Percentiles rank a stretch among this genome's conserved stretches.
Evolutionary conservation across 202 grass and related monocot genomes (phyloP).

Genomic region (Tripidium arundinaceum): DNA sequence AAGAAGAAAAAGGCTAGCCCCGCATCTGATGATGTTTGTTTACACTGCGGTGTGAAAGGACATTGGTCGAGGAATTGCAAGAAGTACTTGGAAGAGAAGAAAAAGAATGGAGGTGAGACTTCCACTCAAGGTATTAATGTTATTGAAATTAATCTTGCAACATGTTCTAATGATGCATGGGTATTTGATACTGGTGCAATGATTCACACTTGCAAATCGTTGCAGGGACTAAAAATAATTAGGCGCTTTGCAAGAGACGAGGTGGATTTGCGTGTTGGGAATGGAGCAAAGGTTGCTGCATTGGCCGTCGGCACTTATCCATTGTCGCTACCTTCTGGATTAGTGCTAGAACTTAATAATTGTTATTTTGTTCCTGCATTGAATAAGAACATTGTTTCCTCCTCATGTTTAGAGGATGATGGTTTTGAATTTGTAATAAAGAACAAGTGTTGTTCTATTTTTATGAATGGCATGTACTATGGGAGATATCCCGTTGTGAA

Average conservation of each 20-base stretch:
- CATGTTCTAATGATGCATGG: neutral
- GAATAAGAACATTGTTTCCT: neutral
- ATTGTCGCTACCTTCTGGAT: neutral
- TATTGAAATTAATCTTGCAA: neutral
- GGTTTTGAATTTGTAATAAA: neutral
- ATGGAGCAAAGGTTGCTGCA: neutral
- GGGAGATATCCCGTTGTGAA: neutral
- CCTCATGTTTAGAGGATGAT: too few species aligned
- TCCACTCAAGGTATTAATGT: neutral
- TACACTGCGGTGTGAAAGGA: too few species aligned
- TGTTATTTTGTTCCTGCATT: neutral
- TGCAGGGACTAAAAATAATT: neutral
- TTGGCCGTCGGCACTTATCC: neutral
- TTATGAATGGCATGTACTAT: neutral
- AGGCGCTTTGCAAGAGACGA: neutral
- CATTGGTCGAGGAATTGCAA: too few species aligned
- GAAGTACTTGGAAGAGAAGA: neutral
- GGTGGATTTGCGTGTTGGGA: neutral
- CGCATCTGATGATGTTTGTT: too few species aligned
- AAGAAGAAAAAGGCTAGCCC: too few species aligned
- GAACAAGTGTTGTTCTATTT: neutral
- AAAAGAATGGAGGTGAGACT: neutral
- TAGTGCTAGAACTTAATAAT: neutral
- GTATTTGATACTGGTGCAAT: neutral
- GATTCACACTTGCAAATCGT: neutral